These are phyloP conservation scores for Stephania yunnanensis DNA, from an alignment of 164 flowering plant species.

Conservation along the genomic window DNA sequence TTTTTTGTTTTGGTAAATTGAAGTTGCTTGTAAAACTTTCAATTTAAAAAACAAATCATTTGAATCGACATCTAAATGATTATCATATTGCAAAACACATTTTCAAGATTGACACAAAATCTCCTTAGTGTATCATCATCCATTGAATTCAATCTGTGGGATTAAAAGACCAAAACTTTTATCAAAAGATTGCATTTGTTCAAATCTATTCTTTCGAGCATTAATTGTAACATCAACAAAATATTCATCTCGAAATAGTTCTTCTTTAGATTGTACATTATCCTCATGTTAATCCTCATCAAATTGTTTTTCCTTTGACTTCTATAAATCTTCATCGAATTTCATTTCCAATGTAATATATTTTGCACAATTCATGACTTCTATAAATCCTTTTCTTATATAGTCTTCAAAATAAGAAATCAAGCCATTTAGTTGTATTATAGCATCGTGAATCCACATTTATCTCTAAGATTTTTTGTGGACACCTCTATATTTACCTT, in stretches of 20 bases:
- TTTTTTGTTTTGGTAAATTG: not conserved
- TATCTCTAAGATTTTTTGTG: too few species aligned
- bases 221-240: constrained; percentile 10
- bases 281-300: not conserved
- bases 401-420: not conserved
- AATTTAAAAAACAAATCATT: constrained; percentile 10
- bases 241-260: constrained; percentile 10
- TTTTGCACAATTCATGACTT: not conserved
- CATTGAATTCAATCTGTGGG: constrained; percentile 1
- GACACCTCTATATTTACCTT: not conserved
- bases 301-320: constrained; percentile 14
- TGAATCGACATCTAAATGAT: constrained; percentile 4
- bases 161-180: constrained; percentile 1
- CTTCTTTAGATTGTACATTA: constrained; percentile 1
- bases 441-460: too few species aligned
- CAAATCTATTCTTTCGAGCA: constrained; percentile 10
- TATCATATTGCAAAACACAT: constrained; percentile 1
- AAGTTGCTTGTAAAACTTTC: not conserved
- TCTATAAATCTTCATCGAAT: too few species aligned
- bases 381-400: not conserved
- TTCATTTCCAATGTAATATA: not conserved
- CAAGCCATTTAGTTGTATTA: not conserved
- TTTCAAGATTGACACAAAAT: constrained; percentile 7
- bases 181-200: constrained; percentile 6
- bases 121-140: constrained; percentile 3